Conservation (phyloP, 306 rosid species). For the Begonia masoniana region DNA sequence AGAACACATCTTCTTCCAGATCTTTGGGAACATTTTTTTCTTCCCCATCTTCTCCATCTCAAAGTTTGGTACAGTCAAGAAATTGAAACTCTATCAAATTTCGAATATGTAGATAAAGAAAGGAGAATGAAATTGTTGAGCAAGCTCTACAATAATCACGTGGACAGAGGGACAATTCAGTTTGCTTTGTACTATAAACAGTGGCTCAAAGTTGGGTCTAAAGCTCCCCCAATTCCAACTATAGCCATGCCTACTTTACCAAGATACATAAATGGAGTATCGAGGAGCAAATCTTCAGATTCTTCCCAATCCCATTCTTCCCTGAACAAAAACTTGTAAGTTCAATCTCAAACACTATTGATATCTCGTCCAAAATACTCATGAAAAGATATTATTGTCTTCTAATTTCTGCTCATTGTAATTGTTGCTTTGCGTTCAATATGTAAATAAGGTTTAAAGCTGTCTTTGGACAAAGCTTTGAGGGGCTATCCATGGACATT, state of each 20-base stretch:
- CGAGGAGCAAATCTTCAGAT: slow-evolving; percentile 53
- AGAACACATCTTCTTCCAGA: slow-evolving; percentile 62
- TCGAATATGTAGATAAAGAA: slow-evolving; percentile 23
- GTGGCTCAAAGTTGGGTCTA: slow-evolving; percentile 67
- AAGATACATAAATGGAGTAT: slow-evolving; percentile 21
- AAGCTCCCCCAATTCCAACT: slow-evolving; percentile 43
- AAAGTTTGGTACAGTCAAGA: slow-evolving; percentile 54
- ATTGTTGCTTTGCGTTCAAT: slow-evolving; percentile 12
- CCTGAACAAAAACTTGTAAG: slow-evolving; percentile 57
- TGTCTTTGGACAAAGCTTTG: slow-evolving; percentile 51
- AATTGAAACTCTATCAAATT: slow-evolving; percentile 25
- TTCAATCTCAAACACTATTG: background rate
- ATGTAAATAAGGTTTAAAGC: slow-evolving; percentile 33
- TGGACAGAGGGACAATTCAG: slow-evolving; percentile 53
- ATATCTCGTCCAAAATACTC: too few species aligned
- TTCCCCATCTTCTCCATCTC: slow-evolving; percentile 81
- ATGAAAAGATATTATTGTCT: too few species aligned
- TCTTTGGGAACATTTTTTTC: slow-evolving; percentile 84
- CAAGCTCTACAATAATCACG: slow-evolving; percentile 30
- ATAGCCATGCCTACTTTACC: slow-evolving; percentile 37
- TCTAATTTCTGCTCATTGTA: slow-evolving; percentile 5
- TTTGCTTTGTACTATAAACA: slow-evolving; percentile 69
- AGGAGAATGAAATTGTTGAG: slow-evolving; percentile 32
- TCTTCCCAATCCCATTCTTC: slow-evolving; percentile 37
- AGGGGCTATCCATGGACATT: slow-evolving; percentile 18